Conservation (phyloP, 106 monocot species). For the Acorus calamus region DNA sequence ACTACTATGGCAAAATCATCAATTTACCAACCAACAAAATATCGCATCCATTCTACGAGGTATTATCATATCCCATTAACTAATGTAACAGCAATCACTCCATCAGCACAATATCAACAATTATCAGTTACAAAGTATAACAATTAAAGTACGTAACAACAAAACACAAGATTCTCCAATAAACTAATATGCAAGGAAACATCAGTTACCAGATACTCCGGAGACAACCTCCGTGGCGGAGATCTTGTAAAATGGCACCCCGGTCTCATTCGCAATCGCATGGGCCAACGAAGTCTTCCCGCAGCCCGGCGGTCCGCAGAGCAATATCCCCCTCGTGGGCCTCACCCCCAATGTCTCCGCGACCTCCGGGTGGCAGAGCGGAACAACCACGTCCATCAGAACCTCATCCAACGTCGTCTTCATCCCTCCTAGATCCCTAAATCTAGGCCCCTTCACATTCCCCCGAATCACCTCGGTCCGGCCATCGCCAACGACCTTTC, state of each 20-base stretch:
- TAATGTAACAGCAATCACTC: no score
- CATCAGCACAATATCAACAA: no score
- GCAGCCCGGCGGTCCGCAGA: constrained; percentile 90
- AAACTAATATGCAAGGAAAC: neutral
- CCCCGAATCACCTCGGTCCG: constrained; percentile 1
- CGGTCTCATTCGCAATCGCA: constrained; percentile 94
- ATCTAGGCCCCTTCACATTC: constrained; percentile 39
- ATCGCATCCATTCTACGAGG: no score
- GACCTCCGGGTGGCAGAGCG: constrained; percentile 67
- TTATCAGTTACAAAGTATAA: no score
- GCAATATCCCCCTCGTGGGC: constrained; percentile 62
- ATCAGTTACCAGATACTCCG: constrained; percentile 70
- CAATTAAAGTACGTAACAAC: no score
- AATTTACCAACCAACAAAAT: no score
- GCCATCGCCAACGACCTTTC: neutral
- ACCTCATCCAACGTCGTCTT: constrained; percentile 58
- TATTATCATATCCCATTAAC: no score
- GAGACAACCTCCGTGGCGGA: constrained; percentile 80
- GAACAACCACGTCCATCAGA: constrained; percentile 76
- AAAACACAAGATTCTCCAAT: no score
- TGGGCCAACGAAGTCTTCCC: constrained; percentile 91
- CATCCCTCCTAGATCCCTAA: constrained; percentile 82
- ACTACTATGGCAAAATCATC: no score
- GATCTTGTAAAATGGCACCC: constrained; percentile 76
- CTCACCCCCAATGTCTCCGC: constrained; percentile 53